Base-by-base conservation (phyloP, 306 rosid species). In the Cicer bijugum region DNA sequence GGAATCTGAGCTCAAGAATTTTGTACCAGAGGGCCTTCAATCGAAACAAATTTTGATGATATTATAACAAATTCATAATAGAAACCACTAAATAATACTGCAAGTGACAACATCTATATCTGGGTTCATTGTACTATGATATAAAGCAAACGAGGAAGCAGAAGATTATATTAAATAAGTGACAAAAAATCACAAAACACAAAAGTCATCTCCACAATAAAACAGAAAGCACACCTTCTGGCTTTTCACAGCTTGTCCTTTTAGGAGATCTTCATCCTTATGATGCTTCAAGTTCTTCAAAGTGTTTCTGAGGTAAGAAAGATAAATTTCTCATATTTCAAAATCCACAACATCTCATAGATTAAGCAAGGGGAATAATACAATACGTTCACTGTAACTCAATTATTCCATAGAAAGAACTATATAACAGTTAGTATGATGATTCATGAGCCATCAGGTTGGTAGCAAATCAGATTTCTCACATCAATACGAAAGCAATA, bases 191-290 rank as follows among this genome's bases (percentile, higher is more conserved):
- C 40, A 10, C 64, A 0, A 58, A 28, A 58, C 64, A 64, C 35
- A 43, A 43, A 63, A 17, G 3, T 51, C 16, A 58, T 28, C 12
- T 60, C 46, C 56, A 40, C 9, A 64, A 15, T 12, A 8, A 71
- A 74, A 74, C 72, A 52, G 23, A 69, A 47, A 59, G 14, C 80
- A 62, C 37, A 93, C 97, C 97, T 87, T 91, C 80, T 91, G 98
- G 83, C 75, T 91, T 82, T 84, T 93, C 82, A 91, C 85, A 52
- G 94, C 97, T 84, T 87, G 88, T 44, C 98, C 97, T 81, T 94
- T 94, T 4, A 88, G 90, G 77, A 85, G 60, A 87, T 94, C 98
- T 75, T 89, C 96, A 74, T 87, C 92, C 83, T 89, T 91, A 37
- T 91, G 90, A 50, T 82, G 87, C 85, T 84, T 91, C 89, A 93